These are phyloP conservation scores for Bryum argenteum DNA, from an alignment of 225 moss, liverwort and hornwort genomes.

Conservation along the genomic window DNA sequence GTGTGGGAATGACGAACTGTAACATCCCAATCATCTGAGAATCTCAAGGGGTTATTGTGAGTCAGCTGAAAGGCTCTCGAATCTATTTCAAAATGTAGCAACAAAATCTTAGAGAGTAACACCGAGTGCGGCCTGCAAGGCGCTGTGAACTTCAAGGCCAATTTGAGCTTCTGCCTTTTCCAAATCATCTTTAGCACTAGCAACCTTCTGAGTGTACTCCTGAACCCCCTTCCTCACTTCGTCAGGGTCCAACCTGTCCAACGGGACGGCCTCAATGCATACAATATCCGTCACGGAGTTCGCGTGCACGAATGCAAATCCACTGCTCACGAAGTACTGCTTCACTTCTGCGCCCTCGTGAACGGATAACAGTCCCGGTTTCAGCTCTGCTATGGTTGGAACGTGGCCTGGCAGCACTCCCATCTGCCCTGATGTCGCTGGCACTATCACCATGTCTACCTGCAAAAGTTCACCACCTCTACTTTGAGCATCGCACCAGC, in stretches of 20 bases:
- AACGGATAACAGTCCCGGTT: constrained; percentile 71
- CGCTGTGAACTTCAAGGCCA: constrained; percentile 73
- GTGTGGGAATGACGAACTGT: constrained; percentile 5
- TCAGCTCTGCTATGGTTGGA: constrained; percentile 80
- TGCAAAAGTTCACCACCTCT: constrained; percentile 29
- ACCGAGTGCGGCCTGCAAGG: constrained; percentile 46
- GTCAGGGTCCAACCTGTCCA: constrained; percentile 79
- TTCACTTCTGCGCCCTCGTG: constrained; percentile 67
- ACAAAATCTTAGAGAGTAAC: constrained; percentile 33
- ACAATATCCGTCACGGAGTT: constrained; percentile 77
- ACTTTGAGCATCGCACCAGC: background rate
- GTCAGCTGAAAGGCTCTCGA: constrained; percentile 31
- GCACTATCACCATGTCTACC: constrained; percentile 87
- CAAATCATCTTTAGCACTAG: constrained; percentile 67
- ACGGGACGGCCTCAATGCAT: constrained; percentile 63
- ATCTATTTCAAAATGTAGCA: constrained; percentile 28
- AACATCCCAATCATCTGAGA: constrained; percentile 32
- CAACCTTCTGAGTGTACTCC: constrained; percentile 71
- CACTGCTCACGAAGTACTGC: constrained; percentile 84
- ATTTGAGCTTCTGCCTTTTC: constrained; percentile 94
- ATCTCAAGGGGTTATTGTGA: constrained; percentile 23
- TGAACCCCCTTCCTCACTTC: constrained; percentile 66
- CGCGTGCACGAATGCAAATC: constrained; percentile 75
- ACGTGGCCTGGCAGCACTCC: constrained; percentile 90
- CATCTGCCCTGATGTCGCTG: constrained; percentile 80